Conservation (phyloP, 768 basidiomycete species). For the Leccinum arenicola region DNA sequence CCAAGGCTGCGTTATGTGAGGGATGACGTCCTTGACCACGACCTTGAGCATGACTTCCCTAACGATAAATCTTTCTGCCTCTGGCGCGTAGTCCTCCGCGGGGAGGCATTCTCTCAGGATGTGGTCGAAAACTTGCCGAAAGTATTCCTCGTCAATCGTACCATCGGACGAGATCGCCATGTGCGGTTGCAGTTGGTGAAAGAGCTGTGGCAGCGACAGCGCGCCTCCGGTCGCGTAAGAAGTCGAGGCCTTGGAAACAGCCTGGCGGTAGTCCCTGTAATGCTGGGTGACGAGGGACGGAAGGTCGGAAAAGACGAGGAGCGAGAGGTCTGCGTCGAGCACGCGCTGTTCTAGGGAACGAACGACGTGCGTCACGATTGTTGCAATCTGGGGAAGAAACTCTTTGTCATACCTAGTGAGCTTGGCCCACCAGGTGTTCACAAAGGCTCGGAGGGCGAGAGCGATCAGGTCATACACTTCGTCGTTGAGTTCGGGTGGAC, state of each 20-base stretch:
- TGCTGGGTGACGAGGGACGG: constrained; percentile 73
- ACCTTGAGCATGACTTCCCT: constrained; percentile 83
- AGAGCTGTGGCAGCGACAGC: constrained; percentile 60
- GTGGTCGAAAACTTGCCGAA: constrained; percentile 76
- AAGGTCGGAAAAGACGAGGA: constrained; percentile 58
- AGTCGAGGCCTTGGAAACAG: constrained; percentile 55
- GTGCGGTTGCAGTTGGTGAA: constrained; percentile 82
- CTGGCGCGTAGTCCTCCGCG: constrained; percentile 69
- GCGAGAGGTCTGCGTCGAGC: constrained; percentile 51
- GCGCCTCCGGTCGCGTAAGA: constrained; percentile 72
- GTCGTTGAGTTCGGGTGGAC: constrained; percentile 54
- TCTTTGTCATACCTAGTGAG: constrained; percentile 82
- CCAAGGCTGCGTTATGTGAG: constrained; percentile 83
- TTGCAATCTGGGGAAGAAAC: constrained; percentile 68
- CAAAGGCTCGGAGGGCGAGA: constrained; percentile 72
- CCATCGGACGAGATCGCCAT: constrained; percentile 72
- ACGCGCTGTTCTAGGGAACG: constrained; percentile 60
- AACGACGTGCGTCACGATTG: constrained; percentile 54
- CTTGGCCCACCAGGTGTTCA: constrained; percentile 85
- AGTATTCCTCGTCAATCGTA: constrained; percentile 68
- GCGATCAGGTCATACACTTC: constrained; percentile 71
- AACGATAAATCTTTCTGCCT: constrained; percentile 72
- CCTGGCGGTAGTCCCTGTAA: constrained; percentile 74
- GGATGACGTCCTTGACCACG: constrained; percentile 63
- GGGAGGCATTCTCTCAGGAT: constrained; percentile 74